Evolutionary conservation across 805 yeast genomes (phyloP).

Genomic region (Myxozyma geophila): DNA sequence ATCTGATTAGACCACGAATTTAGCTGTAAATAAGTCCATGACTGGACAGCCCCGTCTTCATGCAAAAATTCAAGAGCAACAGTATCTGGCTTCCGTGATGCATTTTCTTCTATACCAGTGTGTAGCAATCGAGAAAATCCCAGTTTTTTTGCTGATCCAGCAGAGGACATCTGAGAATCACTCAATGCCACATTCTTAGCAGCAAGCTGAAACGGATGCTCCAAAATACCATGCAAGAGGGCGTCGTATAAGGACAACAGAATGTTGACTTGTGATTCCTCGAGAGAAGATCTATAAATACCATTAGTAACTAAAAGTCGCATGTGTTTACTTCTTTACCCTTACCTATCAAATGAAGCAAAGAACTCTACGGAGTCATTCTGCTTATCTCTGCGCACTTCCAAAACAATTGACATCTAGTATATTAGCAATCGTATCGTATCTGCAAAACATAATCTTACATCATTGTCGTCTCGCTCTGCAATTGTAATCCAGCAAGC

Average conservation of each 20-base stretch:
- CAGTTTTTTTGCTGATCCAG: background rate
- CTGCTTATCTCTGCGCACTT: conserved; percentile 11
- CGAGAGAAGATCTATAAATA: conserved; percentile 7
- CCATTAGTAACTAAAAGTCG: background rate
- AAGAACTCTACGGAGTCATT: conserved; percentile 7
- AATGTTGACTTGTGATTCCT: conserved; percentile 1
- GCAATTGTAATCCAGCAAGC: conserved; percentile 14
- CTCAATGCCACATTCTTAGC: background rate
- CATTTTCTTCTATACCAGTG: conserved; percentile 18
- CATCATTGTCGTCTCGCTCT: conserved; percentile 28
- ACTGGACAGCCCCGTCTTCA: background rate
- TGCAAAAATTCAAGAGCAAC: conserved; percentile 31
- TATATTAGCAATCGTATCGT: background rate
- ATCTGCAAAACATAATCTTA: background rate
- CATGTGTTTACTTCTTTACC: too few species aligned
- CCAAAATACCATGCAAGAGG: background rate
- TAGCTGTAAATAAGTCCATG: conserved; percentile 26
- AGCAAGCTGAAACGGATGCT: background rate
- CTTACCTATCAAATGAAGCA: conserved; percentile 14
- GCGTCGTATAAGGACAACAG: conserved; percentile 11
- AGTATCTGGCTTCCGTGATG: conserved; percentile 5
- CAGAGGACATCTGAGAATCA: background rate
- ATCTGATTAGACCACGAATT: conserved; percentile 21
- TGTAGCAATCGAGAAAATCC: conserved; percentile 18
- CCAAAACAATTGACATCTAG: conserved; percentile 24